These are phyloP conservation scores for Gyrodon lividus DNA, from an alignment of 768 basidiomycete species.

Conservation along the genomic window DNA sequence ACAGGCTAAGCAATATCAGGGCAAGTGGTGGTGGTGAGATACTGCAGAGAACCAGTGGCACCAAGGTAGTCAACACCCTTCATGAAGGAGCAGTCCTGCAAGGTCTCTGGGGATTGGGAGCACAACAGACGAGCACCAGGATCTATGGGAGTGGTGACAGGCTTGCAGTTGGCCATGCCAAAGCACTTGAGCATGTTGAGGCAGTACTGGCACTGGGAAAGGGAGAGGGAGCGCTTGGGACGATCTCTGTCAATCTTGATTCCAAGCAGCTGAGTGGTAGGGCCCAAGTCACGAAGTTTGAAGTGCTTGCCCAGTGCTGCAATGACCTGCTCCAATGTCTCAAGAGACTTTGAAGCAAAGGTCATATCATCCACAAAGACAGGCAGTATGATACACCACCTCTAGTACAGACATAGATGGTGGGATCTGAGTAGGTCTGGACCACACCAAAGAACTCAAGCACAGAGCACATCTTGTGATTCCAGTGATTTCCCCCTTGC, in stretches of 20 bases:
- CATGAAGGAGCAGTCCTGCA: slow-evolving; percentile 5
- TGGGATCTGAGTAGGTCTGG: slow-evolving; percentile 2
- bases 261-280: slow-evolving; percentile 21
- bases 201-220: slow-evolving; percentile 24
- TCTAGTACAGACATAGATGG: slow-evolving; percentile 25
- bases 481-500: slow-evolving; percentile 32
- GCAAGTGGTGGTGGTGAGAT: slow-evolving; percentile 6
- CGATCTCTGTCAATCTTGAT: slow-evolving; percentile 20
- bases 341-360: slow-evolving; percentile 20
- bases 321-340: not conserved
- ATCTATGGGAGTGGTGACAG: slow-evolving; percentile 19
- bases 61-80: slow-evolving; percentile 12
- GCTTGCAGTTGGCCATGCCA: slow-evolving; percentile 19
- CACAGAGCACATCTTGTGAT: slow-evolving; percentile 22
- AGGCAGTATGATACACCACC: slow-evolving; percentile 27
- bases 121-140: not conserved
- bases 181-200: slow-evolving; percentile 18
- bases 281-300: slow-evolving; percentile 14
- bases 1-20: slow-evolving; percentile 28
- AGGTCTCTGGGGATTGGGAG: slow-evolving; percentile 2
- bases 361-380: slow-evolving; percentile 34
- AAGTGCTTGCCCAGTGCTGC: not conserved
- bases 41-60: slow-evolving; percentile 12
- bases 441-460: slow-evolving; percentile 18
- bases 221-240: not conserved